Percentiles rank a stretch among this genome's conserved stretches.
These are phyloP conservation scores for Geotrichum candidum DNA, from an alignment of 1,139 yeast genomes.

Conservation along the genomic window DNA sequence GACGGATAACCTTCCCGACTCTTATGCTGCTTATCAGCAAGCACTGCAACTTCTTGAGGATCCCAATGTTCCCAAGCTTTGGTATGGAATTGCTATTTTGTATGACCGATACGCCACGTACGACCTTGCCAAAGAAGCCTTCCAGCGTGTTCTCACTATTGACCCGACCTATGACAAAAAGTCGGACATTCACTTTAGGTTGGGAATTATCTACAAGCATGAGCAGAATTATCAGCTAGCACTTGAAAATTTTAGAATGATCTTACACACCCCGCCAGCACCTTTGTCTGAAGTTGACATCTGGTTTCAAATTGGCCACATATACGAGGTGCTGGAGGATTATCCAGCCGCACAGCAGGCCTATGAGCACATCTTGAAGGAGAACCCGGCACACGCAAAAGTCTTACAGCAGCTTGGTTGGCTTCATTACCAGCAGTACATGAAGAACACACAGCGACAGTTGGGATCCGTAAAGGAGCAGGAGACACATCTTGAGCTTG, in stretches of 20 bases:
- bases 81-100: constrained; percentile 97
- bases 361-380: constrained; percentile 82
- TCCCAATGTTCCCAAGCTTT: constrained; percentile 90
- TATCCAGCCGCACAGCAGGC: constrained; percentile 91
- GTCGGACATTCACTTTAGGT: constrained; percentile 87
- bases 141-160: constrained; percentile 87
- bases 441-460: constrained; percentile 5
- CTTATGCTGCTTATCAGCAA: constrained; percentile 93
- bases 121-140: constrained; percentile 97
- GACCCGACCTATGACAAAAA: constrained; percentile 96
- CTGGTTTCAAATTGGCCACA: constrained; percentile 97
- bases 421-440: constrained; percentile 68
- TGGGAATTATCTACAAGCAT: constrained; percentile 93
- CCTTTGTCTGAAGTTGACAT: constrained; percentile 95
- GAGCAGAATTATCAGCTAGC: constrained; percentile 85
- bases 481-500: constrained; percentile 75
- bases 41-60: constrained; percentile 86
- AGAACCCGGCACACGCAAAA: constrained; percentile 90
- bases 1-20: constrained; percentile 93
- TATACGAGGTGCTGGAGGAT: constrained; percentile 88
- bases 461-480: constrained; percentile 37
- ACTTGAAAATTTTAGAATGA: constrained; percentile 89
- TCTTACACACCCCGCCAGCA: constrained; percentile 83
- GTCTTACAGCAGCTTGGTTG: constrained; percentile 95
- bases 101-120: constrained; percentile 95